These are phyloP conservation scores for Chaetomiaceae sp. DNA, from an alignment of 2,329 filamentous ascomycete genomes.

Conservation along the genomic window DNA sequence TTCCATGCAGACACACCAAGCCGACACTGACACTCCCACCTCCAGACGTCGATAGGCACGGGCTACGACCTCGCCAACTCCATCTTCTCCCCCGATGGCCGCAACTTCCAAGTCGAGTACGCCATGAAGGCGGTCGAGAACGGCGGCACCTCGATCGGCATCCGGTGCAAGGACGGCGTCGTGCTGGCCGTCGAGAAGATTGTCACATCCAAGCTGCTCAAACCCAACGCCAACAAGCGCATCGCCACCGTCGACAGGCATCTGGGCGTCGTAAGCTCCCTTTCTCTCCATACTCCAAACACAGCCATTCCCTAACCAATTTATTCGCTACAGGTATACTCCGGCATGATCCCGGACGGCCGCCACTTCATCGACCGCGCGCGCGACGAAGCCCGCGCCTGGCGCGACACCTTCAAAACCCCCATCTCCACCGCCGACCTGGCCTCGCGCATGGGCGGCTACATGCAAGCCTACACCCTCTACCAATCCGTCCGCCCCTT, in stretches of 20 bases:
- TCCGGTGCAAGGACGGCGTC: conserved; percentile 94
- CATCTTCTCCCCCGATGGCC: conserved; percentile 97
- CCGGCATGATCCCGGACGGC: conserved; percentile 90
- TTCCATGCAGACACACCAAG: neutral
- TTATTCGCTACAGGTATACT: conserved; percentile 66
- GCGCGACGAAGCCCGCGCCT: conserved; percentile 85
- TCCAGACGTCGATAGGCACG: conserved; percentile 98
- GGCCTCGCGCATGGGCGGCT: conserved; percentile 88
- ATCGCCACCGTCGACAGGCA: conserved; percentile 94
- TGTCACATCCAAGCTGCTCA: conserved; percentile 89
- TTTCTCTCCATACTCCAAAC: neutral
- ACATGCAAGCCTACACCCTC: conserved; percentile 94
- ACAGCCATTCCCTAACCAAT: neutral
- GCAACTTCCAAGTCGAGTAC: conserved; percentile 99
- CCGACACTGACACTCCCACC: conserved; percentile 19
- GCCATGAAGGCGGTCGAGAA: conserved; percentile 98
- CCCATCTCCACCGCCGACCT: conserved; percentile 87
- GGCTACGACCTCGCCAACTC: conserved; percentile 99
- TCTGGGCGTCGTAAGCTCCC: conserved; percentile 73
- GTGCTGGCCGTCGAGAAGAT: conserved; percentile 97
- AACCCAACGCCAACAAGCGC: conserved; percentile 92
- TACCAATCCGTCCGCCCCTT: conserved; percentile 97
- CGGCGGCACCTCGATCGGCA: conserved; percentile 91
- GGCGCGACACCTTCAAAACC: conserved; percentile 90
- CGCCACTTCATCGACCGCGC: conserved; percentile 92